Base-by-base conservation (phyloP, 306 rosid genomes). In the Medicago lupulina region DNA sequence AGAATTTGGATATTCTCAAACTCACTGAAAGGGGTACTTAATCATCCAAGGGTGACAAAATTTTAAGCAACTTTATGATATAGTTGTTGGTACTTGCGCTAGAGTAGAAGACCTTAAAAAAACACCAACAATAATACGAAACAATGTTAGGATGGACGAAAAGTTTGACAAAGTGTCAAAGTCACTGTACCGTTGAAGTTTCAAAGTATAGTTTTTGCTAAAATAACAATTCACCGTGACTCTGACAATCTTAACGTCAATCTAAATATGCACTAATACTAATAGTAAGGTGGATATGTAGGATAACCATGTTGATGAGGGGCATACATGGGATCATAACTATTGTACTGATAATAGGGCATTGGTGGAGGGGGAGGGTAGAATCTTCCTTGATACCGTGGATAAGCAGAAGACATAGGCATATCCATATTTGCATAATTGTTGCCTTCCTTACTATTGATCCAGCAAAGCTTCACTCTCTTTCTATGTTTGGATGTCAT, bases 391-490 rank as follows among this genome's bases (percentile, higher is more conserved):
- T 34, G 71, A 36, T 46, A 77, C 8, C 25, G 15, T 47, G 51
- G 31, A 18, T 46, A 44, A 25, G 28, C 28, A 57, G 47, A 2
- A 18, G 55, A n/a, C 34, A 16, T 18, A 34, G 41, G 4, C 60
- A 68, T 47, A 12, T 46, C 44, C 43, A 44, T 69, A 46, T 28
- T 4, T 28, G 31, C 31, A 66, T 65, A 11, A 15, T 7, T 57
- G 53, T 68, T 23, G 1, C 10, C 14, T 18, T 51, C 19, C 8
- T 31, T 72, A 23, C 67, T 59, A 39, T 13, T 49, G 28, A 80
- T 74, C 71, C 58, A 74, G 0, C 69, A 49, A 9, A 80, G 47
- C 47, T 74, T 65, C 31, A 76, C 58, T 4, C 23, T 64, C 4
- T 59, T 74, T 9, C 38, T 28, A 57, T 59, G 8, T 49, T 10